phyloP scores from a whole-genome alignment of 352 stramenopile genomes.

The Blastocystis sp. region DNA sequence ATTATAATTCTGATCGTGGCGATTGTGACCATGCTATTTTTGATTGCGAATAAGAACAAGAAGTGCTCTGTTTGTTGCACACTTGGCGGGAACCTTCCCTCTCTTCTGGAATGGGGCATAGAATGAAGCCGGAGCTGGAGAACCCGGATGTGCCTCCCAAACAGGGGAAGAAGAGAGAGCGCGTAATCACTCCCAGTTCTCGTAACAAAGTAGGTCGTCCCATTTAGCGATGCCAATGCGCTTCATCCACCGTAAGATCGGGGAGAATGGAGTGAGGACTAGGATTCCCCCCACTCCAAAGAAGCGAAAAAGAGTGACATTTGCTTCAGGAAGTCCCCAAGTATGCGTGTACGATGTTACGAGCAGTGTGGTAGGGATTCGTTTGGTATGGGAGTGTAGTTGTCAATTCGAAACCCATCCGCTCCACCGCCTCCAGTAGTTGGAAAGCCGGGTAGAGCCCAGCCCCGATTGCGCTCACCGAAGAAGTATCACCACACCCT shows the following conservation, averaged over 20 bases:
- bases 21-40: slow-evolving; percentile 61
- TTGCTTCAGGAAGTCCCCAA: slow-evolving; percentile 11
- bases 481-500: slow-evolving; percentile 14
- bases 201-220: not conserved
- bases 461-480: slow-evolving; percentile 4
- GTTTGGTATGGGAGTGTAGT: not conserved
- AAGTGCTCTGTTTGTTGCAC: slow-evolving; percentile 61
- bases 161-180: not conserved
- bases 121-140: not conserved
- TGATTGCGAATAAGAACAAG: slow-evolving; percentile 42
- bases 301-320: slow-evolving; percentile 31
- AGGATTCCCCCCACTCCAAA: not conserved
- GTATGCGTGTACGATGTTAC: slow-evolving; percentile 41
- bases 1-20: slow-evolving; percentile 50
- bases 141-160: not conserved
- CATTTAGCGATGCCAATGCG: slow-evolving; percentile 6
- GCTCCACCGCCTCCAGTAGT: not conserved
- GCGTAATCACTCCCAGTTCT: not conserved
- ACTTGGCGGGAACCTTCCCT: slow-evolving; percentile 47
- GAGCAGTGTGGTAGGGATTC: slow-evolving; percentile 8
- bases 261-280: not conserved
- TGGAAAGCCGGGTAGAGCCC: not conserved
- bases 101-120: not conserved
- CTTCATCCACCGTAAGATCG: not conserved
- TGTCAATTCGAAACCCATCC: not conserved